Conservation (phyloP, 306 rosid genomes). For the Cercis canadensis region DNA sequence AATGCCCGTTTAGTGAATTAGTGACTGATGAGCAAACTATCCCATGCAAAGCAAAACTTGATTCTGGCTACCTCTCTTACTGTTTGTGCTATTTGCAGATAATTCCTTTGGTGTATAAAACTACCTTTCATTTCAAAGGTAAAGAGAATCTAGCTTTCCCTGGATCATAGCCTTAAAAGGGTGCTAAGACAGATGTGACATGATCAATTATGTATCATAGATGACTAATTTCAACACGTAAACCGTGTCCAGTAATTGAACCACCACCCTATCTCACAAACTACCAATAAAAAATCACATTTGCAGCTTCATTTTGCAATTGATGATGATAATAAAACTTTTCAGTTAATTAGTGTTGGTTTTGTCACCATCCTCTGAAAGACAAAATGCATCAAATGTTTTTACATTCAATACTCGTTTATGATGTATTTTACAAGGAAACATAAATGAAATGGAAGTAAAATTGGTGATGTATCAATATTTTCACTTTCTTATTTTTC, state of each 20-base stretch:
- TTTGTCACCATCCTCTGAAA: too few species aligned
- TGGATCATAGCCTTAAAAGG: slow-evolving; percentile 21
- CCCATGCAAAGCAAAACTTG: slow-evolving; percentile 42
- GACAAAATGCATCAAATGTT: too few species aligned
- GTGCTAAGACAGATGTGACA: slow-evolving; percentile 21
- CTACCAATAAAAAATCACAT: not conserved
- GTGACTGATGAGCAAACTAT: slow-evolving; percentile 29
- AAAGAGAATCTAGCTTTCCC: slow-evolving; percentile 32
- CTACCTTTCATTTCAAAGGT: slow-evolving; percentile 24
- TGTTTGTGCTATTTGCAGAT: slow-evolving; percentile 38
- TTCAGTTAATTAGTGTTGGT: slow-evolving; percentile 13
- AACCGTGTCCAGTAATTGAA: not conserved
- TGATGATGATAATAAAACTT: too few species aligned
- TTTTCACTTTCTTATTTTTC: too few species aligned
- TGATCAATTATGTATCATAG: slow-evolving; percentile 32
- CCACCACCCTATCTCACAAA: slow-evolving; percentile 13
- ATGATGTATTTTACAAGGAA: too few species aligned
- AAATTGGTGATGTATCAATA: too few species aligned
- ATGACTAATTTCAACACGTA: slow-evolving; percentile 17
- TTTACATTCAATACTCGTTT: too few species aligned
- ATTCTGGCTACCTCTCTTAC: slow-evolving; percentile 12
- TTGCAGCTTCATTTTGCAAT: slow-evolving; percentile 22
- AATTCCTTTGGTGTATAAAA: slow-evolving; percentile 25
- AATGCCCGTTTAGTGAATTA: slow-evolving; percentile 29
- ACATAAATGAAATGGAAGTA: too few species aligned